Evolutionary conservation across 1,139 yeast species (phyloP), one percentile per base, ranked within the genome.

Genomic region (Debaryomyces coudertii): DNA sequence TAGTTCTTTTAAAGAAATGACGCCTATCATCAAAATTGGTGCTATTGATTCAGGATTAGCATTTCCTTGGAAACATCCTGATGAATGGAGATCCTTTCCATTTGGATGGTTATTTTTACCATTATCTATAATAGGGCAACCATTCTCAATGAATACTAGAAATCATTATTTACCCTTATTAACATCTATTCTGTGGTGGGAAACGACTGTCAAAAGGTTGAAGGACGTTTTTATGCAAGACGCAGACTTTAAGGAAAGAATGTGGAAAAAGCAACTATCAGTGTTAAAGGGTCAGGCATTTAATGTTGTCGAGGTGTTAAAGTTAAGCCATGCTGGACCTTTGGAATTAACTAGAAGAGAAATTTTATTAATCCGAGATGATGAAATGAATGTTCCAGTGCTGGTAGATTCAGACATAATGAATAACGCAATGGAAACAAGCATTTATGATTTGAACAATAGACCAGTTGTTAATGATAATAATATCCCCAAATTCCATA

Each of bases 11-110:
- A 49, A 39, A 9, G 58, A 53, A 29, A 36, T 56, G 46, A 53
- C 52, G 23, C 85, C 87, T 0, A 50, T 48, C 0, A 53, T 86
- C n/a, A 73, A 68, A 43, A 71, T 86, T 16, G 90, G 90, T 2
- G 93, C 93, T 0, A 86, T 86, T 43, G 93, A 86, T 57, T 84
- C 89, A 2, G 92, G 92, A 0, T 68, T 86, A 25, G 78, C 92
- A 0, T 85, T 84, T 55, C 93, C 93, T 4, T 86, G 92, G 92
- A 86, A 86, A 55, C 89, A 85, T 53, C 93, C 93, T 0, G 88
- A 86, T 60, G 90, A 85, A 57, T 85, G 92, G 90, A 66, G 93
- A 45, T 83, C 89, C 1, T 86, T 84, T 54, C 93, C 93, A 0
- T 86, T 79, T 64, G 93, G 93, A 0, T 86, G 93, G 93, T 65